Evolutionary conservation across 108 stramenopile genomes (phyloP).

Genomic region (Skeletonema marinoi): DNA sequence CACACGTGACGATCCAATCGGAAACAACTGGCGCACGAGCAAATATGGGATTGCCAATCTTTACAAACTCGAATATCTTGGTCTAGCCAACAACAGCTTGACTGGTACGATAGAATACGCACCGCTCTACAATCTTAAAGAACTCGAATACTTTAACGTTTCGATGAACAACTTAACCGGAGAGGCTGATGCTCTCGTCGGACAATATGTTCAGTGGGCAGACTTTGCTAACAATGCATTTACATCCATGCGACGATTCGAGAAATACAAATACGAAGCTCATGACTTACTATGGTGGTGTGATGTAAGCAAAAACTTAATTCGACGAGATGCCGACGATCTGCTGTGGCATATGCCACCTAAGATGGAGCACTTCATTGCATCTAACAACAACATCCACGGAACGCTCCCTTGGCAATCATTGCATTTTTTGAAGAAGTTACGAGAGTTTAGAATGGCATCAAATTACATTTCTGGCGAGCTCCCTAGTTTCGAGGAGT

Average conservation of each 20-base stretch:
- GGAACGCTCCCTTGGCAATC: constrained; percentile 6
- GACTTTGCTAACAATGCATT: constrained; percentile 54
- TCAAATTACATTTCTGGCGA: constrained; percentile 8
- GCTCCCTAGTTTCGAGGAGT: constrained; percentile 14
- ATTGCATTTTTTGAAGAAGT: neutral
- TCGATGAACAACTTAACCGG: constrained; percentile 16
- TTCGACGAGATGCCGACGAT: constrained; percentile 29
- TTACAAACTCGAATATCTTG: constrained; percentile 7
- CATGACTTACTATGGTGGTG: constrained; percentile 21
- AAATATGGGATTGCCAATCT: neutral
- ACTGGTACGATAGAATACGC: constrained; percentile 24
- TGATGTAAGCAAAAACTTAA: constrained; percentile 42
- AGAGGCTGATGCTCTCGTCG: constrained; percentile 58
- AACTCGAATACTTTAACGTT: constrained; percentile 26
- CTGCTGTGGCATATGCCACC: constrained; percentile 18
- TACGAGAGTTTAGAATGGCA: neutral
- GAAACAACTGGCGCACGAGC: too few species aligned
- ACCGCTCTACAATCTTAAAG: constrained; percentile 44
- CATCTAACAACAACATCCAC: constrained; percentile 11
- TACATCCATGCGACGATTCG: constrained; percentile 53
- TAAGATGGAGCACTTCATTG: constrained; percentile 3
- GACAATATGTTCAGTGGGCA: constrained; percentile 44
- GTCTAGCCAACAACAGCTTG: constrained; percentile 14
- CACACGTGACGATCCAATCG: neutral
- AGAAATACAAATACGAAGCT: constrained; percentile 34